Evolutionary conservation across 2,329 filamentous ascomycete species (phyloP), one percentile per base, ranked within the genome.

Genomic region (Venturia nashicola): DNA sequence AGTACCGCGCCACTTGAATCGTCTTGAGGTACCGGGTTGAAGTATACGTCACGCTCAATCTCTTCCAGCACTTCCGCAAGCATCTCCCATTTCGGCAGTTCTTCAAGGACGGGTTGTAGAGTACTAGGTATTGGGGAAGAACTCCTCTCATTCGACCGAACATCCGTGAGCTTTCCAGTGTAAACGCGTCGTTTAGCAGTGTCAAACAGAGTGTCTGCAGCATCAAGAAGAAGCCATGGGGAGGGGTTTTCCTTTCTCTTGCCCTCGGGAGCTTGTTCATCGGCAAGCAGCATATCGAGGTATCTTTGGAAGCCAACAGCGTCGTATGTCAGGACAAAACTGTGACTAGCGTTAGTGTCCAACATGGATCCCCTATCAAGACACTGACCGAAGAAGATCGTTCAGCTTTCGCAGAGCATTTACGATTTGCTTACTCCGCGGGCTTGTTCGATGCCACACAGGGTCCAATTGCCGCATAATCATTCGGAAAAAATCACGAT

Each of bases 401-500:
- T 93, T 84, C 44, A 99, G 80, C 20, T 96, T 86, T 0, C 87
- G 88, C 68, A 99, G 75, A 72, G 97, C 94, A 70, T 87, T 88
- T 64, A 96, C 93, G 68, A 99, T 96, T 75, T 97, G 92, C 70
- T 89, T 90, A 2, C 93, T 97, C 75, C 94, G 91, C 82, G 90
- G 96, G 73, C 89, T 97, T 61, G 96, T 90, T 63, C 94, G 86
- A 77, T 99, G 94, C 94, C 94, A 99, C 65, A 97, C 92, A 5
- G 93, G 92, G 71, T 97, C 92, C 20, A 99, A 79, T 74, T 99
- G 94, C 65, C 92, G 84, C 66, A 93, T 84, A 61, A 99, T 86
- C 64, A 92, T 88, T 66, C 89, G 80, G 73, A 97, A 94, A 73
- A 99, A 99, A 70, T 91, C 96, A 71, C 88, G 90, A 68, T 97